Base-by-base conservation (phyloP, 805 yeast species). In the Priceomyces medius region DNA sequence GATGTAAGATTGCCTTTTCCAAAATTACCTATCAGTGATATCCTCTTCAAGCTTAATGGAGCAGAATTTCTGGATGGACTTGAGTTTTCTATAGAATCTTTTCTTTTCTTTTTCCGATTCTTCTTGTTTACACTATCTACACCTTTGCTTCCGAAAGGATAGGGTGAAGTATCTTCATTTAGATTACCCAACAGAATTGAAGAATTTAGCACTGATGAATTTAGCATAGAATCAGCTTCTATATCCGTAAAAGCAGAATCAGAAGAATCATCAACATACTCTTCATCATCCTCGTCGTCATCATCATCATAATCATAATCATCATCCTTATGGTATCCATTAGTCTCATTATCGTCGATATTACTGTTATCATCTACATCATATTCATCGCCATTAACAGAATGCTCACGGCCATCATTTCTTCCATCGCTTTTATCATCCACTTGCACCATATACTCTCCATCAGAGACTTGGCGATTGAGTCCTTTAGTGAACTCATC, bases 211-310 rank as follows among this genome's bases (percentile, higher is more conserved):
- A 65, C 53, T 2, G 71, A 66, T n/a, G 59, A 48, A 28, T 52
- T 67, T 24, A 61, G 46, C n/a, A 65, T 53, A 2, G 71, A 66
- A 28, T 63, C 71, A 3, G 60, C 59, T 37, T 70, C 75, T 8
- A 68, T 63, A 36, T 70, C 76, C 0, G 74, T 71, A 43, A 70
- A 68, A 10, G 72, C 73, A 2, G 74, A 68, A 35, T 71, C 75
- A 5, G 61, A 50, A 7, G 67, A 56, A 13, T 56, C 64, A 8
- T 58, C 55, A 14, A 49, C 51, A 19, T 53, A 62, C 19, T 60
- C 63, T 9, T 52, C 64, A n/a, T 51, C 58, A 24, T 55, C 62
- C 14, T 49, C 56, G 5, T 55, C 61, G 8, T 56, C 61, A n/a
- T 62, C 63, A 20, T 50, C 47, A 20, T 63, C 60, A 16, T 48